Evolutionary conservation across 768 basidiomycete genomes (phyloP).

Genomic region (Suillus occidentalis): DNA sequence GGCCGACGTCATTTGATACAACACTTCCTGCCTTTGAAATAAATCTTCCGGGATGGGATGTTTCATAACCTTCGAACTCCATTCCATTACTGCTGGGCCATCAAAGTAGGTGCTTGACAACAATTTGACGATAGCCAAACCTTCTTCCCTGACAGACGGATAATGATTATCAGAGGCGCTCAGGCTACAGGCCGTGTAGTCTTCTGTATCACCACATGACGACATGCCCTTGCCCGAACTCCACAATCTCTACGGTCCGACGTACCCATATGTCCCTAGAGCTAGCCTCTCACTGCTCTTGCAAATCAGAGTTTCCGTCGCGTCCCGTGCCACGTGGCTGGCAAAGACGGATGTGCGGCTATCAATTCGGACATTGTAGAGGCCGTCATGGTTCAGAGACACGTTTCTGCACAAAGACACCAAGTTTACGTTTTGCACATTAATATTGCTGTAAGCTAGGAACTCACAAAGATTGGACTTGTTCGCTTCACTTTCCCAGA

Average conservation of each 20-base stretch:
- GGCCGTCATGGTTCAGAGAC: neutral
- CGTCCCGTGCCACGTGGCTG: neutral
- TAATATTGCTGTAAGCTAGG: neutral
- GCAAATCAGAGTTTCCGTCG: neutral
- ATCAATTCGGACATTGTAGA: neutral
- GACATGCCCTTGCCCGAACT: neutral
- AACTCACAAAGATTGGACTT: neutral
- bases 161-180: neutral
- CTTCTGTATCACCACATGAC: neutral
- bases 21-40: neutral
- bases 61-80: neutral
- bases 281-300: neutral
- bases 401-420: neutral
- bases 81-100: neutral
- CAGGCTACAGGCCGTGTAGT: neutral
- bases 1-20: neutral
- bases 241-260: neutral
- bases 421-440: neutral
- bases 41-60: neutral
- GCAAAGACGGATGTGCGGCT: neutral
- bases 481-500: neutral
- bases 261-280: neutral
- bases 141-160: neutral
- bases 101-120: neutral
- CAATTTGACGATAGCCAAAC: neutral